Base-by-base conservation (phyloP, 495 filamentous ascomycete species). In the Lophiotrema nucula region DNA sequence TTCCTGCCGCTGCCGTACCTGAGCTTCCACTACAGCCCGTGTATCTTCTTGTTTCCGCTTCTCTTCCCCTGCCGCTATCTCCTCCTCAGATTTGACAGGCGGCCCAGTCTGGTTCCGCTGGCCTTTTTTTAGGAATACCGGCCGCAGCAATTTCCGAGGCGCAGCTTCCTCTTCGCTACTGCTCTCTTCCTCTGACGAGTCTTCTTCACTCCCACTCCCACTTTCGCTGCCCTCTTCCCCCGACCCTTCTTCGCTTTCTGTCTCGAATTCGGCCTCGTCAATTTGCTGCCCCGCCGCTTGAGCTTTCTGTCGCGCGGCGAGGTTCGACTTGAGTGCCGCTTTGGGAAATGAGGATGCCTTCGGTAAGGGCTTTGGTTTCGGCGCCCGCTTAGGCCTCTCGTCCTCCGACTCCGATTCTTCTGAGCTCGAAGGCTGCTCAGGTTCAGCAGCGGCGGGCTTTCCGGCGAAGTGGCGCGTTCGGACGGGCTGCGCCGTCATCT, bases 401-500 rank as follows among this genome's bases (percentile, higher is more conserved):
- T 77, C 81, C 25, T 86, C 86, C 24, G 79, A 80, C 58, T 79
- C 80, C 24, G 80, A 83, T 37, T 83, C 78, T 35, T 81, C 79
- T 1, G 77, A 74, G 39, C 87, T 91, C 61, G 84, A 83, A 19
- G 46, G 85, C 63, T 85, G 83, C 64, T 85, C 83, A 27, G 47
- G 86, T 67, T 86, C 83, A 3, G 56, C 35, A 8, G 80, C 85
- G 41, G 85, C 71, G 22, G 87, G 73, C 74, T 97, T 97, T 60
- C 92, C 92, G 27, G 91, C 85, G 38, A 91, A 83, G 70, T 96
- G 88, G 22, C 95, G 86, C 10, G 89, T 79, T 64, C 84, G 85
- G 57, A 87, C 72, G 3, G 89, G 90, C 69, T 98, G 96, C 39
- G 90, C 90, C 64, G 92, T 97, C 92, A 98, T 97, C 58, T 88